Evolutionary conservation across 2,329 filamentous ascomycete species (phyloP).

Genomic region (Davidsoniella virescens): DNA sequence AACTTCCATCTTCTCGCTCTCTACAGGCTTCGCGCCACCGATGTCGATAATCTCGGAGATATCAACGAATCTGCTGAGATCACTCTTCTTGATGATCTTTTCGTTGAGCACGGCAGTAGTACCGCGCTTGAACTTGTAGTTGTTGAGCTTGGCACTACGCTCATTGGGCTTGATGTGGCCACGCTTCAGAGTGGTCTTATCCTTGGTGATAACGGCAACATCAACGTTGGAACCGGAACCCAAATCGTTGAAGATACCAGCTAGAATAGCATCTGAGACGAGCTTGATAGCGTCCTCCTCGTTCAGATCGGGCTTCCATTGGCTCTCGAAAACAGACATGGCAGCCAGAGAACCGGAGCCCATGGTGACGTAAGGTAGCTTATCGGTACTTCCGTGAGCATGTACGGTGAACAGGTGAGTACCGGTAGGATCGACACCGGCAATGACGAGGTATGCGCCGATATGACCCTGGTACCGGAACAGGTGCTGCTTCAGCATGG

Average conservation of each 20-base stretch:
- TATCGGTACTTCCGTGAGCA: constrained; percentile 95
- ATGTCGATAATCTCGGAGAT: constrained; percentile 69
- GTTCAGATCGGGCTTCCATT: constrained; percentile 69
- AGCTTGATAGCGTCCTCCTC: constrained; percentile 70
- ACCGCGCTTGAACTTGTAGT: constrained; percentile 77
- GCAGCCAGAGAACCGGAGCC: constrained; percentile 88
- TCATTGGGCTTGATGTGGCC: constrained; percentile 91
- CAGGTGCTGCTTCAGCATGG: constrained; percentile 96
- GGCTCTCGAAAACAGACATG: constrained; percentile 95
- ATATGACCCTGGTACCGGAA: constrained; percentile 98
- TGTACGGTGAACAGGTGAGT: constrained; percentile 95
- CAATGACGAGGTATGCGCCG: constrained; percentile 92
- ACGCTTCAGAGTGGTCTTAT: constrained; percentile 85
- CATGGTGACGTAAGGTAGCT: constrained; percentile 98
- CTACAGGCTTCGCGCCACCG: constrained; percentile 29
- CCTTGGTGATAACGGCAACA: constrained; percentile 83
- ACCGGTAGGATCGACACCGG: constrained; percentile 90
- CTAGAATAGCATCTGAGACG: constrained; percentile 72
- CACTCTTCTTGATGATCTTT: constrained; percentile 86
- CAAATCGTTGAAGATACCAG: constrained; percentile 97
- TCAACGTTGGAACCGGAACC: constrained; percentile 96
- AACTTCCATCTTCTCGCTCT: constrained; percentile 54
- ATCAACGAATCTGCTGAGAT: constrained; percentile 85
- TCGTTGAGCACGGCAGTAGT: constrained; percentile 95
- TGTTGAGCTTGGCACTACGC: constrained; percentile 77